Conservation (phyloP, 331 rosid genomes). For the Malus hybrid region DNA sequence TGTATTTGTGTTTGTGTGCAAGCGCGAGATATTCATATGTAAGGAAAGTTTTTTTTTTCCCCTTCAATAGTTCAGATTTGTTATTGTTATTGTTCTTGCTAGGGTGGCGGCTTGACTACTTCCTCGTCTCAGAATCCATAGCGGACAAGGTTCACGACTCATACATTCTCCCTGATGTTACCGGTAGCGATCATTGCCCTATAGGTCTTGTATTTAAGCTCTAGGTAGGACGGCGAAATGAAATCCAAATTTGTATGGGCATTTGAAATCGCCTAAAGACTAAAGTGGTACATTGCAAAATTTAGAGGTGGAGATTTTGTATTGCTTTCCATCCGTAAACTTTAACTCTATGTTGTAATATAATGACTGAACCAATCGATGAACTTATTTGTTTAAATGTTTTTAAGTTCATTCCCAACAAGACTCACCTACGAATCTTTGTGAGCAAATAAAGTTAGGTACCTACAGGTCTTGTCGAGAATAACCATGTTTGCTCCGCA, state of each 20-base stretch:
- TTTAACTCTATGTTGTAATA: background rate
- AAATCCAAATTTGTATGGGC: background rate
- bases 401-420: no score
- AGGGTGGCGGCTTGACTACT: constrained; percentile 98
- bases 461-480: no score
- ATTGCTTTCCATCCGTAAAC: background rate
- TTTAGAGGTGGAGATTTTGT: background rate
- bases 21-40: background rate
- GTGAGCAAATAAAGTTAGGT: no score
- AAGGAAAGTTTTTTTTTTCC: background rate
- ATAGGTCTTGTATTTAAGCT: constrained; percentile 63
- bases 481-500: background rate
- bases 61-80: background rate
- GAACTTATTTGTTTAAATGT: no score
- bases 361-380: background rate
- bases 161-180: constrained; percentile 73
- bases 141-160: constrained; percentile 80
- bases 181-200: constrained; percentile 93
- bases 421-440: no score
- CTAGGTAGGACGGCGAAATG: constrained; percentile 11
- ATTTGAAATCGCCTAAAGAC: background rate
- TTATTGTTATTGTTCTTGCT: background rate
- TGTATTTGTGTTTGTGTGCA: background rate
- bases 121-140: constrained; percentile 81
- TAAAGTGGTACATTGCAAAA: background rate